Base-by-base conservation (phyloP, 2,329 filamentous ascomycete genomes). In the Pseudopyrenochaeta lycopersici region DNA sequence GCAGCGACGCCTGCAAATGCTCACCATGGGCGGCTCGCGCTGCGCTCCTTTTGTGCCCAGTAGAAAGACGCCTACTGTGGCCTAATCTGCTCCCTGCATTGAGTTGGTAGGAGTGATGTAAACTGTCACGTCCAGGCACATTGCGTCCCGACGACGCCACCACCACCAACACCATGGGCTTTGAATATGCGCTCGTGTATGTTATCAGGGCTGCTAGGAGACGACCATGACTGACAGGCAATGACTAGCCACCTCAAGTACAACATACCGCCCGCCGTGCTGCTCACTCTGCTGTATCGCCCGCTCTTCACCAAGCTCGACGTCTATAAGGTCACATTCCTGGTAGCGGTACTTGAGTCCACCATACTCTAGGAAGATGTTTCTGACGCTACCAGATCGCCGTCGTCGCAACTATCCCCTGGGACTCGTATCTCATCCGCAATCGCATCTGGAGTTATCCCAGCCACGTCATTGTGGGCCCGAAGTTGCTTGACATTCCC, bases 401-500 rank as follows among this genome's bases (percentile, higher is more conserved):
- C 17, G 85, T 92, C 42, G 65, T 81, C 21, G 84, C 88, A 3
- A 91, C 90, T 0, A 86, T 88, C 21, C 90, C 90, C 29, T 92
- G 89, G 89, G 89, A 92, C 66, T 89, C 88, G 7, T 90, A 90
- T 72, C 81, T 92, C 35, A 89, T 92, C 63, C 83, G 82, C 60
- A 84, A 80, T 48, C 77, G 81, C 39, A 83, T 92, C 67, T 92
- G 90, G 89, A 87, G 85, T 9, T 92, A 91, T 66, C 89, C 89
- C 1, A 75, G 80, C 10, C 78, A 86, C 65, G 88, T 84, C 17
- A 84, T 91, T 29, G 66, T 88, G 31, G 90, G 89, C 0, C 81
- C 81, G 0, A 87, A 80, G 1, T 69, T 90, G 14, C 85, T 84
- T 63, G 77, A 79, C n/a, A 89, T 92, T 15, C 89, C 90, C 0